A percentile compares a stretch with the other conserved stretches of the same genome.
These are phyloP conservation scores for Clarireedia monteithiana DNA, from an alignment of 2,329 filamentous ascomycete genomes.

Conservation along the genomic window DNA sequence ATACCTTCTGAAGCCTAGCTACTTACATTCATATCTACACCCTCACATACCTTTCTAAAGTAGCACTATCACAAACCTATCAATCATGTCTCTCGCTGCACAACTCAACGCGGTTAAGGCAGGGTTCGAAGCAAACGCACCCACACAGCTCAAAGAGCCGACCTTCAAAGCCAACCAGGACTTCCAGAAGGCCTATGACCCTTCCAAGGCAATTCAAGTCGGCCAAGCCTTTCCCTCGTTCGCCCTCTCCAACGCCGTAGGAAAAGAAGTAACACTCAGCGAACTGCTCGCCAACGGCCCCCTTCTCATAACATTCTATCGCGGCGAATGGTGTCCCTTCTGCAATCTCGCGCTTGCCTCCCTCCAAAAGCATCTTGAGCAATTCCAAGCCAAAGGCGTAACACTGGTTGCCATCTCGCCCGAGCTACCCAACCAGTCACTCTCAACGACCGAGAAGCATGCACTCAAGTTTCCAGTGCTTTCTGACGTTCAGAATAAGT, in stretches of 20 bases:
- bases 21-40: neutral
- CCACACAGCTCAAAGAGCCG: constrained; percentile 8
- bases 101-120: constrained; percentile 11
- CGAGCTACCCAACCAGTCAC: constrained; percentile 33
- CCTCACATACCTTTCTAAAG: neutral
- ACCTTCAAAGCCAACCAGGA: constrained; percentile 13
- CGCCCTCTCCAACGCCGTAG: constrained; percentile 30
- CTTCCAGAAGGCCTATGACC: constrained; percentile 14
- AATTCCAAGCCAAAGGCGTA: constrained; percentile 32
- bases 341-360: constrained; percentile 35
- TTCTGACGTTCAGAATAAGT: constrained; percentile 32
- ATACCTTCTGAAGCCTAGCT: neutral
- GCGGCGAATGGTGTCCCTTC: constrained; percentile 39
- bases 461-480: constrained; percentile 35
- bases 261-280: constrained; percentile 27
- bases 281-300: constrained; percentile 29
- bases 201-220: constrained; percentile 25
- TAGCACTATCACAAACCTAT: neutral
- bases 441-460: constrained; percentile 34
- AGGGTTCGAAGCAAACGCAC: constrained; percentile 11
- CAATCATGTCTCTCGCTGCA: constrained; percentile 12
- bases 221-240: constrained; percentile 32
- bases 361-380: constrained; percentile 31
- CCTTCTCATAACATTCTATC: constrained; percentile 39
- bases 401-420: constrained; percentile 37